phyloP scores from a whole-genome alignment of 75 land plant genomes.

The Azolla pinnata region DNA sequence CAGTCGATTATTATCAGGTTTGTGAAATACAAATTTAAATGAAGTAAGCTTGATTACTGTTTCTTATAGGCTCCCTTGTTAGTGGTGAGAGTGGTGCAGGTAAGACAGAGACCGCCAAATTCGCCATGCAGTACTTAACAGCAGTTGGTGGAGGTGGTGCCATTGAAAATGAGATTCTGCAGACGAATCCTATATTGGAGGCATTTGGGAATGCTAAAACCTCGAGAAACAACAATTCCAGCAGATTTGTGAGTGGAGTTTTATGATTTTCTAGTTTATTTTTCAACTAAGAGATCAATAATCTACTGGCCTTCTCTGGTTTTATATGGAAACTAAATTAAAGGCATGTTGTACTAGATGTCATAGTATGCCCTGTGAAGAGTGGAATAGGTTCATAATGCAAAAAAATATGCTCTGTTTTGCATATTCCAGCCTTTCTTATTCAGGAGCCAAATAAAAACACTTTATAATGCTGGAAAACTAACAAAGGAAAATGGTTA shows the following conservation, averaged over 20 bases:
- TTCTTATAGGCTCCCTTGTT: not conserved
- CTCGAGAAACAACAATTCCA: constrained; percentile 81
- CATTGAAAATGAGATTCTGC: constrained; percentile 58
- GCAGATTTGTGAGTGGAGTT: constrained; percentile 93
- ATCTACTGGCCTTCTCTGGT: too few relatives aligned
- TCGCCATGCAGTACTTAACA: constrained; percentile 87
- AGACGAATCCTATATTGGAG: constrained; percentile 76
- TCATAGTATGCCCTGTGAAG: too few relatives aligned
- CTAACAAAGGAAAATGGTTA: not conserved
- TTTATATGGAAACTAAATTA: too few relatives aligned
- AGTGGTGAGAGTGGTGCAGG: constrained; percentile 99
- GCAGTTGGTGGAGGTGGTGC: constrained; percentile 83
- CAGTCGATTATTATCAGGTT: constrained; percentile 87
- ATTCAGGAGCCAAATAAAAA: too few relatives aligned
- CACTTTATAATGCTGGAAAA: too few relatives aligned
- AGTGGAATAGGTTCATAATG: too few relatives aligned
- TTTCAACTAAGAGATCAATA: too few relatives aligned
- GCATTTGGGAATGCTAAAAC: constrained; percentile 99
- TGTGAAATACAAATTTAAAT: not conserved
- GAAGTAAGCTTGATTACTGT: not conserved
- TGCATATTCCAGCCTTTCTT: too few relatives aligned
- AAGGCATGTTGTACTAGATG: too few relatives aligned
- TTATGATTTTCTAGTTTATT: too few relatives aligned
- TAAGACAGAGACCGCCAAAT: constrained; percentile 95
- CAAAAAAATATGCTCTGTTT: too few relatives aligned